Base-by-base conservation (phyloP, 495 filamentous ascomycete genomes). In the Aspergillus homomorphus region DNA sequence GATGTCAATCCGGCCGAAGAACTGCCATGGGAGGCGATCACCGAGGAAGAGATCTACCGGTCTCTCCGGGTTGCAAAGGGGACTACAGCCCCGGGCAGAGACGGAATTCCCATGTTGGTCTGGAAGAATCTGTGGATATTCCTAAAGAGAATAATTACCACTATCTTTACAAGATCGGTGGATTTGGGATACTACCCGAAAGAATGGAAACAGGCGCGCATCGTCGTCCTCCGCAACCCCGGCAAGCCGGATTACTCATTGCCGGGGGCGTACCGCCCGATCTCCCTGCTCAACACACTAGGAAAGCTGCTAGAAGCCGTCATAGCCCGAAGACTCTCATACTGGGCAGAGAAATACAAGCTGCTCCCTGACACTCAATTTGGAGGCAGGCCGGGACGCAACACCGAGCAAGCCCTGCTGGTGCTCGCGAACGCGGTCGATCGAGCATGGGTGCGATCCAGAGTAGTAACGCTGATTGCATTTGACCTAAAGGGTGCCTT, bases 401-500 rank as follows among this genome's bases (percentile, higher is more conserved):
- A 53, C 16, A 67, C 60, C 1, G 67, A 72, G 38, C 50, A 67
- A 30, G 65, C 65, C 22, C 46, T 71, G 10, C 53, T 68, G 15
- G 59, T 68, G 3, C 62, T 72, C 0, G 24, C 54, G 0, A 69
- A 63, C 24, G 58, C 65, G 3, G 66, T 68, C 28, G 59, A 69
- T 59, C 56, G 43, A 55, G 69, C 66, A n/a, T 71, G 56, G 62
- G 53, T 58, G 4, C 44, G 45, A 62, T 30, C 44, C 5, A 59
- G 54, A 42, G 60, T 69, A 4, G 51, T 70, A 0, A 67, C 53
- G 0, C 57, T 69, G 2, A 24, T 72, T 1, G 52, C 58, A 23
- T 71, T 72, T 33, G 58, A 72, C 44, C 64, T 68, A 8, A 72
- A 69, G 54, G 63, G 67, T 0, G 69, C 65, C 41, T 72, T 72